These are phyloP conservation scores for Fraxinus paxiana DNA, from an alignment of 305 asterid species.

Conservation along the genomic window DNA sequence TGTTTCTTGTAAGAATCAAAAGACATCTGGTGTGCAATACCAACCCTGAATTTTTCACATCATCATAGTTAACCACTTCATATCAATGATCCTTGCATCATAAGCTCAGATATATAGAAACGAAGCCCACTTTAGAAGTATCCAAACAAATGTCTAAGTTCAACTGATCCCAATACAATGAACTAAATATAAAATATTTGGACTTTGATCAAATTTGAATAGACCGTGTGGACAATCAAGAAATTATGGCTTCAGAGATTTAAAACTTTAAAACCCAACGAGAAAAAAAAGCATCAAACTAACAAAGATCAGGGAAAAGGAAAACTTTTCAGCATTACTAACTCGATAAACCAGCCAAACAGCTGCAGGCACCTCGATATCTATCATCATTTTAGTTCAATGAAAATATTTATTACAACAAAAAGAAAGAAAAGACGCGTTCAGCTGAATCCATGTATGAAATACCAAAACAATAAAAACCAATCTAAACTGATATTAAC, in stretches of 20 bases:
- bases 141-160: background rate
- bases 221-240: background rate
- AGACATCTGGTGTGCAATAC: conserved; percentile 72
- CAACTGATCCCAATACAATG: background rate
- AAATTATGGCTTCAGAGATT: background rate
- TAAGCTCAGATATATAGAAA: background rate
- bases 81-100: background rate
- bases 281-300: background rate
- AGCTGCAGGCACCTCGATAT: background rate
- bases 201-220: background rate
- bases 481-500: background rate
- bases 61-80: conserved; percentile 20
- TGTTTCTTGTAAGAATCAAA: conserved; percentile 68
- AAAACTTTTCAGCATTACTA: background rate
- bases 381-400: background rate
- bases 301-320: background rate
- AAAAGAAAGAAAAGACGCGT: background rate
- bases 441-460: background rate
- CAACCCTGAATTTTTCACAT: conserved; percentile 41
- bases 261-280: background rate
- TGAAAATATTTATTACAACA: background rate
- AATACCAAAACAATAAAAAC: background rate
- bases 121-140: background rate
- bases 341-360: background rate
- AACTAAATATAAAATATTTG: background rate